Percentiles rank a stretch among this genome's conserved stretches.
These are phyloP conservation scores for Friedmanniomyces endolithicus DNA, from an alignment of 495 filamentous ascomycete species.

Conservation along the genomic window DNA sequence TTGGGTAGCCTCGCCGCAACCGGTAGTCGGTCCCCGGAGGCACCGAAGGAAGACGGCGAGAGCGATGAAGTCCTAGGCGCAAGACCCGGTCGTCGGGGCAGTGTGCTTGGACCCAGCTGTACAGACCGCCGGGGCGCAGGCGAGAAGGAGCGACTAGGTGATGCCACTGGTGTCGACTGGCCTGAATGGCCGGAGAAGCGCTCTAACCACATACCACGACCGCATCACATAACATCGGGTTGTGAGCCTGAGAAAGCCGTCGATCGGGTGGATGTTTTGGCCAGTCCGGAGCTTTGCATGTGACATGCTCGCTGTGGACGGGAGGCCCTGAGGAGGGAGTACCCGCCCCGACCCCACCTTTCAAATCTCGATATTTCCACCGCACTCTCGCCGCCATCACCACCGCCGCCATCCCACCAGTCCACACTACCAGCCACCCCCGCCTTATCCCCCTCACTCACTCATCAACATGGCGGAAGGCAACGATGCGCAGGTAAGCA, in stretches of 20 bases:
- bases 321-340: not conserved
- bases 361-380: slow-evolving; percentile 20
- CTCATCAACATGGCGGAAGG: slow-evolving; percentile 42
- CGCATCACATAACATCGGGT: not conserved
- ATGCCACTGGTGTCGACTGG: slow-evolving; percentile 46
- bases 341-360: not conserved
- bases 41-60: slow-evolving; percentile 52
- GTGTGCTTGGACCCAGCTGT: slow-evolving; percentile 43
- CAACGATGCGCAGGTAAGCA: slow-evolving; percentile 47
- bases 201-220: slow-evolving; percentile 66
- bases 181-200: slow-evolving; percentile 64
- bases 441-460: slow-evolving; percentile 20
- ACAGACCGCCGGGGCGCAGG: slow-evolving; percentile 55
- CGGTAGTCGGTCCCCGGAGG: slow-evolving; percentile 62
- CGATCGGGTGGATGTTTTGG: no score
- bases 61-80: slow-evolving; percentile 53
- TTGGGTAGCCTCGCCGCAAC: slow-evolving; percentile 48
- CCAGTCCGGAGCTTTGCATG: no score
- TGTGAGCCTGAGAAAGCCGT: no score
- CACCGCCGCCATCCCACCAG: not conserved
- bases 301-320: no score
- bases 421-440: not conserved
- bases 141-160: slow-evolving; percentile 53
- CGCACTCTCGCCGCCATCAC: slow-evolving; percentile 8
- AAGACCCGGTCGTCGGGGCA: slow-evolving; percentile 44